Base-by-base conservation (phyloP, 257 asterid genomes). In the Capsicum chinense region DNA sequence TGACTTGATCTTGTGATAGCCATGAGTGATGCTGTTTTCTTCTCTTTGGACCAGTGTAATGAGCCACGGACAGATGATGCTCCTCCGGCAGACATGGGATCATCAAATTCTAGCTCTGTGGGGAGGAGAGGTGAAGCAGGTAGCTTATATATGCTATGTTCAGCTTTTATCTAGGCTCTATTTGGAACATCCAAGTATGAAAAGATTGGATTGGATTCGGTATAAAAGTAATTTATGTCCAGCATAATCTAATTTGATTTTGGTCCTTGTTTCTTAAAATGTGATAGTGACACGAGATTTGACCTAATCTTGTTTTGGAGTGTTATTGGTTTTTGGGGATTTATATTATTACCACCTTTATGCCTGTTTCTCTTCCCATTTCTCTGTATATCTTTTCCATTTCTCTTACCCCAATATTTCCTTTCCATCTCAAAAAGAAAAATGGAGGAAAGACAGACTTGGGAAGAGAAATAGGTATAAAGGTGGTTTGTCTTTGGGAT, bases 41-140 rank as follows among this genome's bases (percentile, higher is more conserved):
- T 39, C 84, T 84, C 58, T 39, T 78, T 82, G 86, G 79, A 79
- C 69, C 89, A 95, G 99, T 97, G 98, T 87, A 97, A 95, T 88
- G 99, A 95, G 91, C 97, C 98, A 79, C 92, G 89, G 86, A 90
- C 95, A 56, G 99, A 97, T 84, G 99, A 97, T 93, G 97, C 99
- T 59, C 98, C 98, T 56, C 89, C 98, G 62, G 98, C 99, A 84
- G 99, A 97, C 79, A 94, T 94, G 98, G 87, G 91, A 79, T 90
- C 97, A 59, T 90, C 95, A 83, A 93, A 92, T 84, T 88, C 93
- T 63, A 74, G 83, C 52, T 80, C 92, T 81, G 70, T 68, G 82
- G 97, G 95, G 84, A 97, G 89, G 93, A 97, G 97, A 92, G 99
- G 98, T 79, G 98, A 93, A 80, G 89, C 95, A 87, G 98, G 98